Base-by-base conservation (phyloP, 495 filamentous ascomycete genomes). In the Hypoxylon perforatum region DNA sequence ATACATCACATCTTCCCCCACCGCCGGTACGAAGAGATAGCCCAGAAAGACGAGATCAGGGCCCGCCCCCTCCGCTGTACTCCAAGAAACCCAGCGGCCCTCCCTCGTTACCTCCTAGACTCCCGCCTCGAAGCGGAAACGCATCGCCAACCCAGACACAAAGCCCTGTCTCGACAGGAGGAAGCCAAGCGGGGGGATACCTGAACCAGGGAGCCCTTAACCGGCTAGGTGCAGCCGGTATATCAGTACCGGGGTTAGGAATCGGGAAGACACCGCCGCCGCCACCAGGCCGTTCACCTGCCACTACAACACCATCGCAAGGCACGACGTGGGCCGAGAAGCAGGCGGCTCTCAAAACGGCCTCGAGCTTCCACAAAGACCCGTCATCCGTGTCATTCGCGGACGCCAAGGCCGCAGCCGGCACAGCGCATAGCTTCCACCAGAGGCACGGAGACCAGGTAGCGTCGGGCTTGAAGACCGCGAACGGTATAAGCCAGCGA, bases 231-330 rank as follows among this genome's bases (percentile, higher is more conserved):
- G 84, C 87, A 54, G 89, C 93, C 5, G 94, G 94, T 3, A 82
- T 97, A 42, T 91, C 88, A 0, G 92, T 97, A 2, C 92, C 94
- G 1, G 91, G 85, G 0, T 81, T 97, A 41, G 90, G 90, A 14
- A 96, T 97, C 62, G 88, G 65, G 18, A 74, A 50, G 41, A 22
- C 38, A 8, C 62, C 60, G 15, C 48, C 75, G 6, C 54, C 61
- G 18, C 49, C 57, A 15, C 63, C 59, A 39, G 11, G 52, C 28
- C 48, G 53, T 54, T 36, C 53, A 57, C 54, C 72, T 70, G 38
- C 63, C 65, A 45, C 68, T 49, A 49, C 66, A 10, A 12, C 57
- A 0, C 45, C 58, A 15, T 74, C 59, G 14, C 77, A 78, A 54
- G 85, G 88, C 7, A 90, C 90, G 0, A 82, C 84, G 3, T 83